Percentiles rank a stretch among this genome's conserved stretches.
These are phyloP conservation scores for Penicillium taxi DNA, from an alignment of 495 filamentous ascomycete genomes.

Conservation along the genomic window DNA sequence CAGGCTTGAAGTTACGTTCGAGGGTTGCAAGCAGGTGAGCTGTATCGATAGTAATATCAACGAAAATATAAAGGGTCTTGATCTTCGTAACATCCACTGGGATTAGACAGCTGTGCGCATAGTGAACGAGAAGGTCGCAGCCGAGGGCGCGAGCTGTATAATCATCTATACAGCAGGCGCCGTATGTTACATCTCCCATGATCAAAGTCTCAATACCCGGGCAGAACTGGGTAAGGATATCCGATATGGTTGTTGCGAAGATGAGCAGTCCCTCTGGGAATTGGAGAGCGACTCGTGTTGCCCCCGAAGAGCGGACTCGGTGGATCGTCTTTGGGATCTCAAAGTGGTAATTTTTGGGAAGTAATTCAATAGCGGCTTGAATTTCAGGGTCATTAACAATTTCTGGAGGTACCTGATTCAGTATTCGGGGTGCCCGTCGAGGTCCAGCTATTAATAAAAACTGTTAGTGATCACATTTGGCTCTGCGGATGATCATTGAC, in stretches of 20 bases:
- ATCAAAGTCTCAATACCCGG: slow-evolving; percentile 84
- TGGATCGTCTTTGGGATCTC: slow-evolving; percentile 98
- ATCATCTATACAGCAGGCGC: slow-evolving; percentile 97
- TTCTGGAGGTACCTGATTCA: slow-evolving; percentile 83
- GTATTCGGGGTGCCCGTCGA: slow-evolving; percentile 59
- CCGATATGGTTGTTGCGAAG: slow-evolving; percentile 95
- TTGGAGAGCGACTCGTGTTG: slow-evolving; percentile 80
- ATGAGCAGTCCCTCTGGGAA: slow-evolving; percentile 94
- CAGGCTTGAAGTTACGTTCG: slow-evolving; percentile 76
- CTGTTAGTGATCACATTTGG: background rate
- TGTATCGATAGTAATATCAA: slow-evolving; percentile 93
- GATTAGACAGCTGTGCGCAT: slow-evolving; percentile 93
- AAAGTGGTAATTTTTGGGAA: slow-evolving; percentile 93
- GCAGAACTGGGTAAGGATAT: slow-evolving; percentile 94
- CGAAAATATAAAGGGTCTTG: slow-evolving; percentile 94
- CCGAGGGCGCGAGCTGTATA: slow-evolving; percentile 91
- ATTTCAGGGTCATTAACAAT: slow-evolving; percentile 85
- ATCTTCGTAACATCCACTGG: slow-evolving; percentile 93
- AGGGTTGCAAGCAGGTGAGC: slow-evolving; percentile 76
- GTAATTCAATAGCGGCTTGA: slow-evolving; percentile 75
- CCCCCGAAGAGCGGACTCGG: slow-evolving; percentile 68
- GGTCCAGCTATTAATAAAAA: slow-evolving; percentile 43
- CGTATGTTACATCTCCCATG: slow-evolving; percentile 99
- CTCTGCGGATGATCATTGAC: background rate
- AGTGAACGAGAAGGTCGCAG: slow-evolving; percentile 93